A percentile compares a stretch with the other conserved stretches of the same genome.
phyloP scores from a whole-genome alignment of 106 monocot genomes.

The Narthecium ossifragum region DNA sequence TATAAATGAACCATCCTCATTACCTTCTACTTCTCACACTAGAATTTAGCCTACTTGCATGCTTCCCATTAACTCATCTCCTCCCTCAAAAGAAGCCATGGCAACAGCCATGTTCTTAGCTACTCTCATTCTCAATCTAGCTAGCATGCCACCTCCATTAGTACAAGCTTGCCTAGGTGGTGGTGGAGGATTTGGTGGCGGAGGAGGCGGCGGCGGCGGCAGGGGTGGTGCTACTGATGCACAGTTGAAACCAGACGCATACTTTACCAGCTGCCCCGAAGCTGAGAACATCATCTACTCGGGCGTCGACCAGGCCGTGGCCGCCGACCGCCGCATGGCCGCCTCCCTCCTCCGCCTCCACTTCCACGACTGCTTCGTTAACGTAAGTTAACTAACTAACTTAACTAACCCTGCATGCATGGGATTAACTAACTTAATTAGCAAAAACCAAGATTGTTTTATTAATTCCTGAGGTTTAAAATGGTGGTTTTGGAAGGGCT shows the following conservation, averaged over 20 bases:
- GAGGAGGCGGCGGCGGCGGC: background rate
- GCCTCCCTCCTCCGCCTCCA: constrained; percentile 94
- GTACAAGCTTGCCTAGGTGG: constrained; percentile 35
- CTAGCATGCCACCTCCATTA: background rate
- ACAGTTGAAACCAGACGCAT: constrained; percentile 20
- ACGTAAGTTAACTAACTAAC: constrained; percentile 17
- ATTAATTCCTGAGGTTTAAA: too few species aligned
- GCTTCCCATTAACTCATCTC: too few species aligned
- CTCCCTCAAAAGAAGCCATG: too few species aligned
- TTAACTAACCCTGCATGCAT: background rate
- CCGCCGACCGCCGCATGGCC: constrained; percentile 66
- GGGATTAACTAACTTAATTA: background rate
- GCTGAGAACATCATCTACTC: constrained; percentile 62
- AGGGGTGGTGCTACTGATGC: background rate
- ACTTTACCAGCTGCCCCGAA: constrained; percentile 43
- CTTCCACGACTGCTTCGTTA: constrained; percentile 94
- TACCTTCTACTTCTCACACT: background rate
- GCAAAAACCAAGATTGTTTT: background rate
- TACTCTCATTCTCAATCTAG: constrained; percentile 8
- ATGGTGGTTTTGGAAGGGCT: constrained; percentile 60
- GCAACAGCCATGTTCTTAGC: background rate
- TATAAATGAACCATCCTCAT: background rate
- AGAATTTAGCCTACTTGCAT: too few species aligned
- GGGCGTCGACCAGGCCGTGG: constrained; percentile 33
- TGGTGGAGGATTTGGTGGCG: background rate